Percentiles rank a stretch among this genome's conserved stretches.
phyloP scores from a whole-genome alignment of 805 yeast species.

The Candida orba region DNA sequence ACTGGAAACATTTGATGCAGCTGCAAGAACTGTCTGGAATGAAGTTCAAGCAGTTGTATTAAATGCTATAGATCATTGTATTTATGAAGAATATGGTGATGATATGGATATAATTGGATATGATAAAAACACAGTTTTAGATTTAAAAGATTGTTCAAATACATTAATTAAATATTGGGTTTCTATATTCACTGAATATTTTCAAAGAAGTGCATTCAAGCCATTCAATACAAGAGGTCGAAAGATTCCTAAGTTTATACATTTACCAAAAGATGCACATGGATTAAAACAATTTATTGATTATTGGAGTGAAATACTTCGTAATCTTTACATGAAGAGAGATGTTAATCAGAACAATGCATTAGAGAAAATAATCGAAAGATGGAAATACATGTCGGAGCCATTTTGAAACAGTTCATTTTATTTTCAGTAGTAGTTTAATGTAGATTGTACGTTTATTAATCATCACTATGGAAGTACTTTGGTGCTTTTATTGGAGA shows the following conservation, averaged over 20 bases:
- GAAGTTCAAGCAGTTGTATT: constrained; percentile 36
- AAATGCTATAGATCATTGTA: constrained; percentile 42
- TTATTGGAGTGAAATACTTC: constrained; percentile 46
- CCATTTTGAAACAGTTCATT: background rate
- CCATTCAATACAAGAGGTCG: constrained; percentile 22
- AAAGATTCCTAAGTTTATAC: constrained; percentile 17
- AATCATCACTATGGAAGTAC: constrained; percentile 12
- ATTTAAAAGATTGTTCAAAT: constrained; percentile 36
- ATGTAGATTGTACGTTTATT: background rate
- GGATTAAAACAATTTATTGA: constrained; percentile 34
- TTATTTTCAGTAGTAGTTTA: background rate
- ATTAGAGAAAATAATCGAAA: constrained; percentile 23
- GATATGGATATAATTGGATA: constrained; percentile 49
- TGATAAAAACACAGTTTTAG: constrained; percentile 26
- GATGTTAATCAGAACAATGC: constrained; percentile 25
- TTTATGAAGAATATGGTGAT: constrained; percentile 48
- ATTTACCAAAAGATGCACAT: constrained; percentile 24
- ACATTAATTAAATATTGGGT: constrained; percentile 42
- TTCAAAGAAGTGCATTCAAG: constrained; percentile 21
- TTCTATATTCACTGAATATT: constrained; percentile 50
- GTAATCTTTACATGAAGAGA: constrained; percentile 34
- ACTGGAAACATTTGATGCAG: constrained; percentile 11
- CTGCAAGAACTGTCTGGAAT: constrained; percentile 24
- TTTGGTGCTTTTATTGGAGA: constrained; percentile 22
- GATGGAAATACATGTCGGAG: constrained; percentile 27